Evolutionary conservation across 306 rosid species (phyloP).

Genomic region (Castanea crenata): DNA sequence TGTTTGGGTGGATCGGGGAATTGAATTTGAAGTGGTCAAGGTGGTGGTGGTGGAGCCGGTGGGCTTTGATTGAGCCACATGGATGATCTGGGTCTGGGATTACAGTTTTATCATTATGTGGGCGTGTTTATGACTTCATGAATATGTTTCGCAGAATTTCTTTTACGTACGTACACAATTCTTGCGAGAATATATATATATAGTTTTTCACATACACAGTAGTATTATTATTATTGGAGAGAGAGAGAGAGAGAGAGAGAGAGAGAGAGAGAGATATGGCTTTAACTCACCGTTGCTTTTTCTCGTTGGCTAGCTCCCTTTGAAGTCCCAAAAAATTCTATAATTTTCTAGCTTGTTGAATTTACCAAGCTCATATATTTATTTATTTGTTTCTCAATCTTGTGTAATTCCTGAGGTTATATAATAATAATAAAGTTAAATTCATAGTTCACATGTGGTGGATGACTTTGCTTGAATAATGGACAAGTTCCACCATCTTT

Average conservation of each 20-base stretch:
- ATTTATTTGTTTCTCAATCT: neutral
- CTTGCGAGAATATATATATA: neutral
- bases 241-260: neutral
- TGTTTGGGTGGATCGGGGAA: neutral
- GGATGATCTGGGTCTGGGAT: neutral
- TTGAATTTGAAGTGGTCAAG: neutral
- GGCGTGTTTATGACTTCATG: neutral
- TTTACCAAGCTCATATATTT: neutral
- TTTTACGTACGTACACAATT: neutral
- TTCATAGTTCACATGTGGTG: neutral
- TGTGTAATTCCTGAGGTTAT: neutral
- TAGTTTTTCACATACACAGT: neutral
- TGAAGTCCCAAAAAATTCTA: neutral
- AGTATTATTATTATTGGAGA: neutral
- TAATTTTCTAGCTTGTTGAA: neutral
- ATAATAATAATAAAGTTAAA: neutral
- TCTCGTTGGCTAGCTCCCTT: neutral
- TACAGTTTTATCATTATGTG: neutral
- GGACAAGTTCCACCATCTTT: neutral
- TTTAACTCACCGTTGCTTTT: neutral
- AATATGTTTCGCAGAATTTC: neutral
- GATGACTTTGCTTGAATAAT: neutral
- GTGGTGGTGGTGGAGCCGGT: neutral
- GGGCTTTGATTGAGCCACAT: neutral
- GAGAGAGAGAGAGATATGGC: neutral